Conservation (phyloP, 1,284 basidiomycete genomes). For the Spongiforma sp. region DNA sequence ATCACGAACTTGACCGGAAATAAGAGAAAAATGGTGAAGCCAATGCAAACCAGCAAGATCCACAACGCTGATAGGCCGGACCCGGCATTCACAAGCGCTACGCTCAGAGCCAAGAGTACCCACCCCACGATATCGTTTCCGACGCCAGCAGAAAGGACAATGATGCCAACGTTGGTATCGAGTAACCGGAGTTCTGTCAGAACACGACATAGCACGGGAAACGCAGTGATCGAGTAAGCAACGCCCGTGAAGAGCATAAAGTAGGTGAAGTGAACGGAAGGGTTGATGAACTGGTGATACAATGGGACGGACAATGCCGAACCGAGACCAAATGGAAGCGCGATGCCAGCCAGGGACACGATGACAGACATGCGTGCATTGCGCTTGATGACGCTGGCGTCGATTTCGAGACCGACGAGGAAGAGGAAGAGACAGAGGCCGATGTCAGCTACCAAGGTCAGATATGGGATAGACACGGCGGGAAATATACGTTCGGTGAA, state of each 20-base stretch:
- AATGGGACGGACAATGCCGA: constrained; percentile 84
- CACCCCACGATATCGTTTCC: constrained; percentile 88
- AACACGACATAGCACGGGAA: constrained; percentile 92
- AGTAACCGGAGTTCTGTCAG: constrained; percentile 84
- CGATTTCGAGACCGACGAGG: constrained; percentile 89
- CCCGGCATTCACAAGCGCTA: constrained; percentile 88
- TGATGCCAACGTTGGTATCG: constrained; percentile 91
- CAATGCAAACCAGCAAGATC: constrained; percentile 82
- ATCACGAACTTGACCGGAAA: constrained; percentile 71
- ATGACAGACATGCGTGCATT: constrained; percentile 71
- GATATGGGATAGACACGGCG: constrained; percentile 65
- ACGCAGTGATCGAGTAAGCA: constrained; percentile 92
- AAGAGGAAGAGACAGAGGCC: constrained; percentile 93
- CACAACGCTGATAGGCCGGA: constrained; percentile 79
- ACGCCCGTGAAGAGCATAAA: constrained; percentile 96
- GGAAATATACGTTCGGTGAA: constrained; percentile 73
- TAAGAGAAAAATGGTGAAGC: constrained; percentile 81
- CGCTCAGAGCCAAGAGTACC: constrained; percentile 82
- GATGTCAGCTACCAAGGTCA: constrained; percentile 85
- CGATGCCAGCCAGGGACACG: constrained; percentile 69
- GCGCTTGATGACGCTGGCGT: constrained; percentile 77
- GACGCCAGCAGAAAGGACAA: constrained; percentile 93
- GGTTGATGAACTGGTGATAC: constrained; percentile 77
- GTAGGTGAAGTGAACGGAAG: constrained; percentile 73
- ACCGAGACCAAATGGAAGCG: constrained; percentile 86